phyloP scores from a whole-genome alignment of 2,329 filamentous ascomycete genomes.

The Ophiosphaerella narmari region DNA sequence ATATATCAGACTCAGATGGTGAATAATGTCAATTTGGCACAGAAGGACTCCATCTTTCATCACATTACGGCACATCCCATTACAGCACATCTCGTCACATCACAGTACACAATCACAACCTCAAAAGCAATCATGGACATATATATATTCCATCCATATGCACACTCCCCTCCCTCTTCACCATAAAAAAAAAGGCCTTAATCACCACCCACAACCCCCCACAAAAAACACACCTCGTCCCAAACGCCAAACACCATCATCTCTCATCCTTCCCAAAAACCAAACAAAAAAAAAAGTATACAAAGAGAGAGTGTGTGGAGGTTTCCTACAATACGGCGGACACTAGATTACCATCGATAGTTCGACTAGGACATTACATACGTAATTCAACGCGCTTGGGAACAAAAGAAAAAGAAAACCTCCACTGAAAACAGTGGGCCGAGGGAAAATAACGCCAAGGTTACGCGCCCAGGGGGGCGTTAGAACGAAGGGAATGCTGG shows the following conservation, averaged over 20 bases:
- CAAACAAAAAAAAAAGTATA: no score
- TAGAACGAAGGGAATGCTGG: conserved; percentile 6
- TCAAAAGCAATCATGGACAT: neutral
- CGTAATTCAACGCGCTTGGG: conserved; percentile 30
- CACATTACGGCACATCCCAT: neutral
- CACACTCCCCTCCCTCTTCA: neutral
- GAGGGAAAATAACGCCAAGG: conserved; percentile 4
- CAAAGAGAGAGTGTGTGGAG: conserved; percentile 7
- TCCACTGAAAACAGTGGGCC: conserved; percentile 9
- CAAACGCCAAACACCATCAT: neutral
- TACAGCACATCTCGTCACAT: no score
- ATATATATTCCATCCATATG: neutral
- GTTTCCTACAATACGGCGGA: conserved; percentile 5
- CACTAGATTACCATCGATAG: conserved; percentile 25
- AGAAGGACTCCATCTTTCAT: no score
- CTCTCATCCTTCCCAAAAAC: no score
- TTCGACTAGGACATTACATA: conserved; percentile 37
- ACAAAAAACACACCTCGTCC: neutral
- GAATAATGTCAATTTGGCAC: no score
- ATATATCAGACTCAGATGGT: no score
- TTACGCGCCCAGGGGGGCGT: neutral
- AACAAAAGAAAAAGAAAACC: conserved; percentile 13
- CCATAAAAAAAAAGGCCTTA: no score
- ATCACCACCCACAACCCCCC: neutral
- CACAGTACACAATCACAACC: neutral